Conservation (phyloP, 2,329 filamentous ascomycete genomes). For the Talaromyces sp. region DNA sequence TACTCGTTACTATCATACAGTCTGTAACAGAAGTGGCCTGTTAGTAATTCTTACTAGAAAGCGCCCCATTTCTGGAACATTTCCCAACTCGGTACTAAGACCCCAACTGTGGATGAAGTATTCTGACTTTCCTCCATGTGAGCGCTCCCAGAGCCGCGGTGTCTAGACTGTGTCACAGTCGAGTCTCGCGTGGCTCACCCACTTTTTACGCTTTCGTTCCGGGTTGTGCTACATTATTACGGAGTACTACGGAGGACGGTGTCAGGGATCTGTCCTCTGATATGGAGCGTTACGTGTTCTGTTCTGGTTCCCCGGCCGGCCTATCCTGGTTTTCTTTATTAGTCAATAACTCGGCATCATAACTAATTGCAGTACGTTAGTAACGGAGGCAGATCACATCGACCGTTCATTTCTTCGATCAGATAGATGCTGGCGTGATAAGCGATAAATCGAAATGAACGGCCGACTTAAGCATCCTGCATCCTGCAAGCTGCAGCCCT, state of each 20-base stretch:
- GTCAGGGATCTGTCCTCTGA: too few species aligned
- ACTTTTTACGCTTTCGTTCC: not conserved
- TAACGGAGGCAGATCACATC: too few species aligned
- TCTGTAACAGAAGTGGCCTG: too few species aligned
- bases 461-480: too few species aligned
- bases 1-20: too few species aligned
- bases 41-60: not conserved
- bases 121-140: too few species aligned
- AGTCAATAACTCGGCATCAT: too few species aligned
- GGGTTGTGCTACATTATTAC: not conserved
- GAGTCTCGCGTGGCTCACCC: conserved; percentile 6
- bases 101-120: too few species aligned
- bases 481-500: conserved; percentile 12
- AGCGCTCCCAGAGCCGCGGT: not conserved
- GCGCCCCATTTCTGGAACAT: conserved; percentile 10
- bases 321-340: not conserved
- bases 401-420: not conserved
- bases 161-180: not conserved
- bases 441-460: too few species aligned
- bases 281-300: not conserved
- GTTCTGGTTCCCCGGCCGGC: not conserved
- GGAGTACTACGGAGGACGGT: too few species aligned
- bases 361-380: too few species aligned
- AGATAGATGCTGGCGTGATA: not conserved
- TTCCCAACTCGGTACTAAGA: not conserved